Evolutionary conservation across 306 rosid species (phyloP), one percentile per base, ranked within the genome.

Genomic region (Cucumis hystrix): DNA sequence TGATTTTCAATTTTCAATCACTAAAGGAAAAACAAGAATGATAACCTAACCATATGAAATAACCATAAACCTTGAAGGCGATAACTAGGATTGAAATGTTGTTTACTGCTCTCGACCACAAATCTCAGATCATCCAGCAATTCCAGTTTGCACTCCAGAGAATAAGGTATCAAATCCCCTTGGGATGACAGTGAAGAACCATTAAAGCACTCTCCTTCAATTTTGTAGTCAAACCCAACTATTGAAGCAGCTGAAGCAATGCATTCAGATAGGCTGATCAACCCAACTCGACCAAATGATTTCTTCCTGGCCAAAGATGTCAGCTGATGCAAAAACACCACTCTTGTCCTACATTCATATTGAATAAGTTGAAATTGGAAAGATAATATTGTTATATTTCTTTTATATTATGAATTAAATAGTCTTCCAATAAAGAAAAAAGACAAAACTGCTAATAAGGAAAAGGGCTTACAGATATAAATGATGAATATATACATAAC

Each of bases 61-160:
- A 59, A 82, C 63, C 67, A 81, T 82, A 83, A 82, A 91, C 97
- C 98, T 91, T 64, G 87, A 77, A 86, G 83, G 73, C 98, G 96
- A 86, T 94, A 94, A 80, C 85, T 94, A 75, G 98, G 96, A 87
- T 94, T 94, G 88, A 94, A 94, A 85, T 94, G 98, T 30, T 90
- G 93, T 83, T 92, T 94, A 92, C 98, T 90, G 88, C 88, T 86
- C 87, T 89, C 96, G 76, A 88, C 79, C 80, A 89, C 85, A 87
- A 87, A 94, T 87, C 97, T 87, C 79, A 91, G 84, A 80, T 82
- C 84, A 82, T 94, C 88, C 72, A 92, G 87, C 62, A 94, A 77
- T 56, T 79, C 81, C 49, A 78, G 83, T 77, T 84, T 87, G 73
- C 69, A 87, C 81, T 81, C 73, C 60, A 49, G 87, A 75, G 73